These are phyloP conservation scores for Hondaea fermentalgiana DNA, from an alignment of 108 stramenopile species.

Conservation along the genomic window DNA sequence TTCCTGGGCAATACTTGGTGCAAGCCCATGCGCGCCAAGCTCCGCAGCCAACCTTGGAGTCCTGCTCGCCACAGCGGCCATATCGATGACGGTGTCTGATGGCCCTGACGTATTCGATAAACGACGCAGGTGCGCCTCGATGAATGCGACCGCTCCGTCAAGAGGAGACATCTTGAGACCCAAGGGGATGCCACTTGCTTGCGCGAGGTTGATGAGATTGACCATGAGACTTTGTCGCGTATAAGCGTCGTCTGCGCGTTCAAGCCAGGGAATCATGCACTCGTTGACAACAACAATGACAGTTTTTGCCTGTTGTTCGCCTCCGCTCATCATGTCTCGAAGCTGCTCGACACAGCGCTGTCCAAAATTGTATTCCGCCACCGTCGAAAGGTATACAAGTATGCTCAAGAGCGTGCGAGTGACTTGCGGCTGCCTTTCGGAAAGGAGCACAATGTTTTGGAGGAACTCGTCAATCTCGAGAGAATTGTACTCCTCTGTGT, in stretches of 20 bases:
- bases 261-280: not conserved
- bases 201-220: not conserved
- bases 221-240: not conserved
- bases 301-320: not conserved
- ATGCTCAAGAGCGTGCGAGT: not conserved
- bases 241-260: not conserved
- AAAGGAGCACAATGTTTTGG: not conserved
- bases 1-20: not conserved
- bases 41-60: not conserved
- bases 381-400: not conserved
- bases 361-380: not conserved
- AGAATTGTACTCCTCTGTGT: not conserved
- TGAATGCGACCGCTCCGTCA: not conserved
- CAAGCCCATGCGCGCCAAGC: not conserved
- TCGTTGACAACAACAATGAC: not conserved
- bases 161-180: not conserved
- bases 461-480: not conserved
- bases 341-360: not conserved
- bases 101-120: not conserved
- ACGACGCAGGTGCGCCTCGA: not conserved
- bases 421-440: not conserved
- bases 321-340: not conserved
- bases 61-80: not conserved
- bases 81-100: not conserved
- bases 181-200: too few relatives aligned